These are phyloP conservation scores for Mesembryanthemum crystallinum DNA, from an alignment of 148 eudicot genomes.

Conservation along the genomic window DNA sequence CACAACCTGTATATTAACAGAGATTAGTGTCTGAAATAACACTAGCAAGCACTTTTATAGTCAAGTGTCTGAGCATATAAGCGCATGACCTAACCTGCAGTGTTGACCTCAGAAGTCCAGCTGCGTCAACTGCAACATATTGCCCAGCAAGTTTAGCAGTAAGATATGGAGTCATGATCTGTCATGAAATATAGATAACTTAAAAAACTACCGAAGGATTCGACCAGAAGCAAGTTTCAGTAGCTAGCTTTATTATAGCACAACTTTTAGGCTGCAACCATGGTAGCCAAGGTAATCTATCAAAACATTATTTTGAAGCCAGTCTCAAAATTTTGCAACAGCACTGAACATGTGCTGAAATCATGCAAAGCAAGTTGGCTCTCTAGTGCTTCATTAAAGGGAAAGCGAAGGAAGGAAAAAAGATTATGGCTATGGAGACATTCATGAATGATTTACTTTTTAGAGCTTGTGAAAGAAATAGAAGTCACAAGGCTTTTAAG, in stretches of 20 bases:
- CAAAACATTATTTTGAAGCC: background rate
- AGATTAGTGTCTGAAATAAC: background rate
- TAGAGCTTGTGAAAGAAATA: background rate
- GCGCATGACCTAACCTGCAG: slow-evolving; percentile 45
- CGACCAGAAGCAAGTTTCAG: background rate
- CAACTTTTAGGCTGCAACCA: background rate
- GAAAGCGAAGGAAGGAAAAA: background rate
- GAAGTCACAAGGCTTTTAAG: background rate
- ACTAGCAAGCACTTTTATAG: background rate
- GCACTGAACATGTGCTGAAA: background rate
- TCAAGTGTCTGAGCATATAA: background rate
- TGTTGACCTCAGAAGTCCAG: slow-evolving; percentile 67
- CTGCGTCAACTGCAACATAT: slow-evolving; percentile 72
- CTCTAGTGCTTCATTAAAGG: background rate
- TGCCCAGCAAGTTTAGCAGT: slow-evolving; percentile 86
- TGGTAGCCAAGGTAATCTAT: background rate
- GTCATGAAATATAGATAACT: slow-evolving; percentile 13
- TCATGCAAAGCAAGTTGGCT: background rate
- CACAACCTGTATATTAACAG: slow-evolving; percentile 50
- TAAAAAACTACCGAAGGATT: background rate
- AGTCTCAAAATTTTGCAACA: background rate
- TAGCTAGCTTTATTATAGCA: slow-evolving; percentile 10
- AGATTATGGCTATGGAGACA: background rate
- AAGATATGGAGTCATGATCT: slow-evolving; percentile 82
- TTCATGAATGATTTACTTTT: background rate